phyloP scores from a whole-genome alignment of 257 asterid species.

The Nicotiana tabacum region DNA sequence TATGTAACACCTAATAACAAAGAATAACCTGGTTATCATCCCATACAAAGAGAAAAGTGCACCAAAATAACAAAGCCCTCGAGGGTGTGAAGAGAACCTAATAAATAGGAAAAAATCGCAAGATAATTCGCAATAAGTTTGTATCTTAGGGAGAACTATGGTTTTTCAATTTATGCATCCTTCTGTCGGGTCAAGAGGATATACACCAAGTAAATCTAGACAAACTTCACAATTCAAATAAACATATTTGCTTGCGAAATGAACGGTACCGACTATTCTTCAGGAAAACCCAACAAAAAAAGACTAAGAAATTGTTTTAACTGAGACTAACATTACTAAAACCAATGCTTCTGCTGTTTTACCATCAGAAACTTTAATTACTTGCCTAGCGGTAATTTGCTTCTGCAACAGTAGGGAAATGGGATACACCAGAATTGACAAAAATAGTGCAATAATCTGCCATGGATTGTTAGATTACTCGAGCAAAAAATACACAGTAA shows the following conservation, averaged over 20 bases:
- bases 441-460: not conserved
- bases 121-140: not conserved
- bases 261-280: not conserved
- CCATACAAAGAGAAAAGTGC: conserved; percentile 6
- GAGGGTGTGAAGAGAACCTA: not conserved
- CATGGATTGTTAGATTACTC: not conserved
- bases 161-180: not conserved
- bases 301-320: not conserved
- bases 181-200: not conserved
- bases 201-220: not conserved
- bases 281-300: not conserved
- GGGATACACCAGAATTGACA: not conserved
- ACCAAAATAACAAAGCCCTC: not conserved
- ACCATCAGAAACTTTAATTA: not conserved
- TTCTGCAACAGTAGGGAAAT: not conserved
- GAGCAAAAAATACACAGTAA: not conserved
- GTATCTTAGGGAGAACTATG: not conserved
- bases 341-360: not conserved
- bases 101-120: not conserved
- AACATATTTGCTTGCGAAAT: not conserved
- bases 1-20: conserved; percentile 69
- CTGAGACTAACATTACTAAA: not conserved
- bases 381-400: not conserved
- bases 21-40: not conserved
- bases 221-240: not conserved